These are phyloP conservation scores for Teratosphaeriaceae sp. DNA, from an alignment of 2,329 filamentous ascomycete genomes.

Conservation along the genomic window DNA sequence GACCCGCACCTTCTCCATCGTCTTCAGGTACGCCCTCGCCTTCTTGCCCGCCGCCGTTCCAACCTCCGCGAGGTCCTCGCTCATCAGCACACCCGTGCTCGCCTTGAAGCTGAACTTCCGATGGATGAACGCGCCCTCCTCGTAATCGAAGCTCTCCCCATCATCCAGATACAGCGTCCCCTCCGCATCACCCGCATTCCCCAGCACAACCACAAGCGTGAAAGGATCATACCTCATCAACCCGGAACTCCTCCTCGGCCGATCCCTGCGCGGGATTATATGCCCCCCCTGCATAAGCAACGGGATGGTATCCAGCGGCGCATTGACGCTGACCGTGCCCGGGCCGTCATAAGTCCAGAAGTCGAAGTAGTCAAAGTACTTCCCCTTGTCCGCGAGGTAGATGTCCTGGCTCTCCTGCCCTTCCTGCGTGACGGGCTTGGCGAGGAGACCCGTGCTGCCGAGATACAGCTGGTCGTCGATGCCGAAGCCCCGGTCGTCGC, in stretches of 20 bases:
- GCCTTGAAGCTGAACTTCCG: slow-evolving; percentile 64
- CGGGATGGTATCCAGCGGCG: slow-evolving; percentile 80
- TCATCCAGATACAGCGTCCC: slow-evolving; percentile 90
- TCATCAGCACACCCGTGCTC: slow-evolving; percentile 53
- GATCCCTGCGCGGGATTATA: slow-evolving; percentile 83
- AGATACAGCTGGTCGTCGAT: slow-evolving; percentile 93
- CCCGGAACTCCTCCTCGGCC: slow-evolving; percentile 73
- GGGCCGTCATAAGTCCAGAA: slow-evolving; percentile 69
- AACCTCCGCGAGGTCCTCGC: slow-evolving; percentile 52
- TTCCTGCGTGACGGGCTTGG: slow-evolving; percentile 80
- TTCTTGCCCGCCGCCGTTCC: slow-evolving; percentile 51
- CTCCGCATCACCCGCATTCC: slow-evolving; percentile 62
- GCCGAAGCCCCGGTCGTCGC: slow-evolving; percentile 77
- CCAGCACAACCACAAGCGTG: slow-evolving; percentile 74
- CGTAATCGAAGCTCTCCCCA: slow-evolving; percentile 83
- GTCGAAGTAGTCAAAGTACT: slow-evolving; percentile 94
- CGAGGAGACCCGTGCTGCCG: slow-evolving; percentile 80
- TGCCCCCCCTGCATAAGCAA: slow-evolving; percentile 90
- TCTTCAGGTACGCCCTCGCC: slow-evolving; percentile 68
- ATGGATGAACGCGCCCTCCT: slow-evolving; percentile 82
- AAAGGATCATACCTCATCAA: slow-evolving; percentile 95
- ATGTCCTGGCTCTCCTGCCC: slow-evolving; percentile 66
- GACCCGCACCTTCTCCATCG: slow-evolving; percentile 68
- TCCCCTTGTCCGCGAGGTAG: slow-evolving; percentile 80
- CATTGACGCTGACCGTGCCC: slow-evolving; percentile 65